A percentile compares a stretch with the other conserved stretches of the same genome.
Evolutionary conservation across 176 grass and related monocot species (phyloP).

Genomic region (Eleusine coracana): DNA sequence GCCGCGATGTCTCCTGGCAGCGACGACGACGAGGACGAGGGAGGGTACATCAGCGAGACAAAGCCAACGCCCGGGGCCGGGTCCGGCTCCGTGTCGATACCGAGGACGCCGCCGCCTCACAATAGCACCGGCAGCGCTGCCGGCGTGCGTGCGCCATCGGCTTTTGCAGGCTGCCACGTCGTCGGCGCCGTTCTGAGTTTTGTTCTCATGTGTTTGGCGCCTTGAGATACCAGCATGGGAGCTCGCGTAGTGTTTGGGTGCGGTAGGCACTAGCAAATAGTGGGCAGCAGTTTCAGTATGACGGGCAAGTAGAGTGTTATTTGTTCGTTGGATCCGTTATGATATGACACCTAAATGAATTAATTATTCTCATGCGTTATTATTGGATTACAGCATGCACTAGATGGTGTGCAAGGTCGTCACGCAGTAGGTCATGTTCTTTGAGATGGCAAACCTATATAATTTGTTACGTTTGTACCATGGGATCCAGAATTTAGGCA

Average conservation of each 20-base stretch:
- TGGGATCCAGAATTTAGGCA: too few species aligned
- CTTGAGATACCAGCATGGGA: background rate
- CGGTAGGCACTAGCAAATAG: background rate
- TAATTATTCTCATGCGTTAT: too few species aligned
- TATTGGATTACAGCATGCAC: too few species aligned
- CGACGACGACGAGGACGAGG: background rate
- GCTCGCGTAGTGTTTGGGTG: background rate
- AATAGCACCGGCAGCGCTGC: background rate
- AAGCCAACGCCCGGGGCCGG: background rate
- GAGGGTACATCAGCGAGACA: background rate
- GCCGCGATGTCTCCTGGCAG: background rate
- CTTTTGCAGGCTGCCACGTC: background rate
- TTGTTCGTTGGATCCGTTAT: too few species aligned
- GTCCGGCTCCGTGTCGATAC: background rate
- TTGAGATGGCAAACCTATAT: too few species aligned
- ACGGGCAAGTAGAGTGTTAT: too few species aligned
- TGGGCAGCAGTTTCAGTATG: too few species aligned
- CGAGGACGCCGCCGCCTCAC: background rate
- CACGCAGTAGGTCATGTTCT: too few species aligned
- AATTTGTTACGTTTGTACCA: too few species aligned
- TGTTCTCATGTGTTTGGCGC: background rate
- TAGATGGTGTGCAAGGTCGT: too few species aligned
- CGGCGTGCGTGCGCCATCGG: background rate
- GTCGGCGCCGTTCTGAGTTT: background rate
- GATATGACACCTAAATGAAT: too few species aligned